Base-by-base conservation (phyloP, 108 stramenopile species). In the Pseudonitzschia pungens region DNA sequence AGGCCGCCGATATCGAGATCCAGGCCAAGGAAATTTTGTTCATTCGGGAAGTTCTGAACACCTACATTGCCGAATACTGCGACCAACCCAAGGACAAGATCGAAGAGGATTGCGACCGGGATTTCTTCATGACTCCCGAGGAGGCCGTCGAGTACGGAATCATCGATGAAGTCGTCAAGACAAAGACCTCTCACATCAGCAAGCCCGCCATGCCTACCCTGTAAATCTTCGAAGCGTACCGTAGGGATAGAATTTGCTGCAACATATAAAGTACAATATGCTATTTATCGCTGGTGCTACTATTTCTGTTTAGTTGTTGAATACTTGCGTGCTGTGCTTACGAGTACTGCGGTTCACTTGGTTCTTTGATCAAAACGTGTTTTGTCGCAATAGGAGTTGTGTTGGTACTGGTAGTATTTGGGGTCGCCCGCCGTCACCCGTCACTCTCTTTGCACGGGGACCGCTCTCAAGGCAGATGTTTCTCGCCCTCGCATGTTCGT, bases 21-120 rank as follows among this genome's bases (percentile, higher is more conserved):
- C 97, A 98, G 75, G 98, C 98, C 33, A 97, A 97, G 84, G 97
- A 98, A 76, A 97, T 98, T 75, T 75, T 98, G 66, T 97, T 94
- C 74, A 91, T 92, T 41, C 86, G 92, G 42, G 92, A 93, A 40
- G 85, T 91, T 27, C 81, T 98, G 65, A 97, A 97, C 81, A 92
- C 89, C 18, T 97, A 94, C 84, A 94, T 97, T 78, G 92, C 96
- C 26, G 92, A 95, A 28, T 97, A 97, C 78, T 87, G 86, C 58
- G 96, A 86, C 51, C 98, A 98, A 81, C 90, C 96, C 7, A 84
- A 88, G 79, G 95, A 95, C 33, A 97, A 97, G 89, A 95, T 98
- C 76, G 93, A 95, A 81, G 92, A 88, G 54, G 98, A 98, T 83
- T 92, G 90, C 62, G 98, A 98, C 71, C 75, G 98, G 40, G 98